Percentiles rank a stretch among this genome's conserved stretches.
Evolutionary conservation across 1,284 basidiomycete genomes (phyloP).

Genomic region (Trametes versicolor): DNA sequence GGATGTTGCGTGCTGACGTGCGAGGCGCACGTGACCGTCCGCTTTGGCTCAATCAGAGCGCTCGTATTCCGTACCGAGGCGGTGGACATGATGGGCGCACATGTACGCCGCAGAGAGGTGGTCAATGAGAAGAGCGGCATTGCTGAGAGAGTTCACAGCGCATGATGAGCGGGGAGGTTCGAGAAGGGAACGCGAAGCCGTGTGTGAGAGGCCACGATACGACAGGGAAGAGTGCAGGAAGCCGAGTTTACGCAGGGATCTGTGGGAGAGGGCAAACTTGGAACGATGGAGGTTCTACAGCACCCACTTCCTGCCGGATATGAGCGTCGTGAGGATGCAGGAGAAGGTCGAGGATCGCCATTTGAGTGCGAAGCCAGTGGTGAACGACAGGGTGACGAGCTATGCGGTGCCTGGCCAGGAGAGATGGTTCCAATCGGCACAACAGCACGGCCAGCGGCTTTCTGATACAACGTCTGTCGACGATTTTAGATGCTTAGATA

Average conservation of each 20-base stretch:
- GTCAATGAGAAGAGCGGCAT: conserved; percentile 15
- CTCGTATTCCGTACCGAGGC: conserved; percentile 27
- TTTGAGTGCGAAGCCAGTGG: not conserved
- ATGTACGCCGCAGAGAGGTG: conserved; percentile 16
- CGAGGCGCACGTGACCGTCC: conserved; percentile 29
- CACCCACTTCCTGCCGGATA: not conserved
- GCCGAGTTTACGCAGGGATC: conserved; percentile 22
- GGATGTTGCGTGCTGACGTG: conserved; percentile 36
- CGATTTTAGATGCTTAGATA: no score
- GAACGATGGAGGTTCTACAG: not conserved
- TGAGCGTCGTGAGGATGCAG: not conserved
- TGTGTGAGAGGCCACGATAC: not conserved
- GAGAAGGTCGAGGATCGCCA: no score
- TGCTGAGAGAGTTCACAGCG: conserved; percentile 12
- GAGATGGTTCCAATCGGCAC: no score
- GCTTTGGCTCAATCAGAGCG: conserved; percentile 24
- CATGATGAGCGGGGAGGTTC: not conserved
- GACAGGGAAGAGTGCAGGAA: conserved; percentile 10
- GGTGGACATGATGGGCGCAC: conserved; percentile 23
- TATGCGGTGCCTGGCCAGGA: no score
- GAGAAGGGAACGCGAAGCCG: conserved; percentile 8
- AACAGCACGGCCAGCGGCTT: no score
- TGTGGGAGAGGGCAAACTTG: conserved; percentile 22
- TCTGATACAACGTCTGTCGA: no score
- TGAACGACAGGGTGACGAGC: no score